Conservation (phyloP, 768 basidiomycete genomes). For the Pisolithus tinctorius region DNA sequence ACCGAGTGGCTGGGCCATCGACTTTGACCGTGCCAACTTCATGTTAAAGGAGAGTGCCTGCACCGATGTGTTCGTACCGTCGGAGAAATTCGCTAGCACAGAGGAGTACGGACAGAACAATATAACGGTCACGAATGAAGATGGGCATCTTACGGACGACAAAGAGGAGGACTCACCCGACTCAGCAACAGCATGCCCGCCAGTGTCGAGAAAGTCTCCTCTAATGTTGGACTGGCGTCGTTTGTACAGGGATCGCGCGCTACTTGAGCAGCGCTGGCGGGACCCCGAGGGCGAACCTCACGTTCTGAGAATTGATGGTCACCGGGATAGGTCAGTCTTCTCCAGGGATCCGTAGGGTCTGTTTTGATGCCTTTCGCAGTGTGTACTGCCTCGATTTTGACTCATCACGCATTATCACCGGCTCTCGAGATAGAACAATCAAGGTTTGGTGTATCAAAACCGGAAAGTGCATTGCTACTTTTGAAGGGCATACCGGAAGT, state of each 20-base stretch:
- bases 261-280: slow-evolving; percentile 62
- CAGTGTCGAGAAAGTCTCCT: slow-evolving; percentile 34
- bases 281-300: slow-evolving; percentile 46
- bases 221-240: slow-evolving; percentile 61
- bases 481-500: slow-evolving; percentile 62
- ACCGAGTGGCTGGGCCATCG: slow-evolving; percentile 41
- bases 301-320: slow-evolving; percentile 49
- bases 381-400: slow-evolving; percentile 89
- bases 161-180: slow-evolving; percentile 10
- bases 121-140: slow-evolving; percentile 3
- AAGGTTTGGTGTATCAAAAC: slow-evolving; percentile 77
- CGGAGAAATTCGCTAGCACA: slow-evolving; percentile 5
- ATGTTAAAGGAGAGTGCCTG: slow-evolving; percentile 15
- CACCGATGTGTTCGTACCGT: slow-evolving; percentile 15
- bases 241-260: slow-evolving; percentile 57
- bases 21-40: slow-evolving; percentile 28
- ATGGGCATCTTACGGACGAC: slow-evolving; percentile 2
- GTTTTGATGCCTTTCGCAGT: slow-evolving; percentile 29
- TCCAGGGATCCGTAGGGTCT: background rate
- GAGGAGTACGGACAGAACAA: slow-evolving; percentile 7
- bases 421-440: slow-evolving; percentile 78
- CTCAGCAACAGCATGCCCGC: background rate
- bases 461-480: slow-evolving; percentile 61
- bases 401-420: slow-evolving; percentile 68
- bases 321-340: slow-evolving; percentile 51